Percentiles rank a stretch among this genome's conserved stretches.
Conservation (phyloP, 2,329 filamentous ascomycete genomes). For the Didymella exigua region DNA sequence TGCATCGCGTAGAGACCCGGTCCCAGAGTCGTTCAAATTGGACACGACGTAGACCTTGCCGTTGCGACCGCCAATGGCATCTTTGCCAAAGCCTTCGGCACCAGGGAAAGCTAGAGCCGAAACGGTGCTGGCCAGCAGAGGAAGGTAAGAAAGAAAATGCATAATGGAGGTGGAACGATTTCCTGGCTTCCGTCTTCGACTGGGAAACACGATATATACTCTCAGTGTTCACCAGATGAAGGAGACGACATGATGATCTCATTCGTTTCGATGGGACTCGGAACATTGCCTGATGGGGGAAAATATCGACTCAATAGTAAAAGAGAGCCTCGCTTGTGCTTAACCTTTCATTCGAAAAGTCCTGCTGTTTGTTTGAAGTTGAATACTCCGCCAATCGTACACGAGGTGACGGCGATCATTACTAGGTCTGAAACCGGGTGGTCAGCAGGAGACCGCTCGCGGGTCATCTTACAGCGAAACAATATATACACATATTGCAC, state of each 20-base stretch:
- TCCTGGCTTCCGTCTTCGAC: not conserved
- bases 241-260: not conserved
- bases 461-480: constrained; percentile 3
- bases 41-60: constrained; percentile 58
- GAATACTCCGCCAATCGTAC: constrained; percentile 13
- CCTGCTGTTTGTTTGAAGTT: constrained; percentile 1
- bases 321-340: not conserved
- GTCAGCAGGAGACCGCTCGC: not conserved
- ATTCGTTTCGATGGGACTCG: not conserved
- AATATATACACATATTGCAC: not conserved
- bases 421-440: constrained; percentile 3
- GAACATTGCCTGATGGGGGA: not conserved
- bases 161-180: constrained; percentile 9
- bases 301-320: not conserved
- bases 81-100: constrained; percentile 57
- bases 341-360: constrained; percentile 4
- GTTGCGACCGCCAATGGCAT: constrained; percentile 54
- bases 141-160: constrained; percentile 22
- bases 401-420: constrained; percentile 6
- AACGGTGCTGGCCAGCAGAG: constrained; percentile 24
- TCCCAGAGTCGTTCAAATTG: constrained; percentile 56
- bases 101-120: constrained; percentile 54
- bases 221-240: not conserved
- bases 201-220: not conserved
- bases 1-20: constrained; percentile 58